A percentile compares a stretch with the other conserved stretches of the same genome.
Evolutionary conservation across 2,329 filamentous ascomycete species (phyloP).

Genomic region (Neofusicoccum parvum): DNA sequence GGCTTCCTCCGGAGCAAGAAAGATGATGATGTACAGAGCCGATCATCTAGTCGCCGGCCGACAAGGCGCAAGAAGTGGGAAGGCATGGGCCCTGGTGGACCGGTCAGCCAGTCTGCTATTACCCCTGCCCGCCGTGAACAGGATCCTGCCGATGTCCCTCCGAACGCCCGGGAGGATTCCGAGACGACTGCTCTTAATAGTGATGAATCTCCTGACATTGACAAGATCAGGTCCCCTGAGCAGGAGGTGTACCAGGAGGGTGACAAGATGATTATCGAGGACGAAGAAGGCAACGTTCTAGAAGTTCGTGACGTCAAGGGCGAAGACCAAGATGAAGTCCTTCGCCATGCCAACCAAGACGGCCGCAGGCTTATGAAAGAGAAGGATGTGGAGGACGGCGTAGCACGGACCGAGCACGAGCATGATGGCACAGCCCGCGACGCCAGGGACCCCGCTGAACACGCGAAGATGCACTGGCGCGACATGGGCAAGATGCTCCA

Average conservation of each 20-base stretch:
- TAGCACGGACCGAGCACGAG: slow-evolving; percentile 47
- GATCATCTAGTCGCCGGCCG: slow-evolving; percentile 55
- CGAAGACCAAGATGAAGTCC: slow-evolving; percentile 58
- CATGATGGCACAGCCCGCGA: slow-evolving; percentile 37
- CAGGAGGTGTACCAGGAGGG: slow-evolving; percentile 82
- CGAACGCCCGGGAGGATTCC: slow-evolving; percentile 46
- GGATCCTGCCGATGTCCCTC: slow-evolving; percentile 29
- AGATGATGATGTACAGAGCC: slow-evolving; percentile 70
- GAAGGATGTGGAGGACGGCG: slow-evolving; percentile 44
- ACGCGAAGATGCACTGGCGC: slow-evolving; percentile 43
- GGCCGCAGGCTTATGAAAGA: slow-evolving; percentile 59
- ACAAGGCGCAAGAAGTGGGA: slow-evolving; percentile 68
- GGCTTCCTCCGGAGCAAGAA: slow-evolving; percentile 79
- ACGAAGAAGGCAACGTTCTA: slow-evolving; percentile 83
- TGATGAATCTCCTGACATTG: slow-evolving; percentile 40
- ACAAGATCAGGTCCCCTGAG: slow-evolving; percentile 37
- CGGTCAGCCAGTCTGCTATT: slow-evolving; percentile 87
- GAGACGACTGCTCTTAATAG: slow-evolving; percentile 47
- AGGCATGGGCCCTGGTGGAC: slow-evolving; percentile 77
- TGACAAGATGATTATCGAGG: slow-evolving; percentile 76
- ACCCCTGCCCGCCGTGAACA: slow-evolving; percentile 55
- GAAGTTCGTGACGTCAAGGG: slow-evolving; percentile 49
- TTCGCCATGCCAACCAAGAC: slow-evolving; percentile 60
- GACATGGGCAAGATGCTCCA: slow-evolving; percentile 43
- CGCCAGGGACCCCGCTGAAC: slow-evolving; percentile 33